Evolutionary conservation across 2,329 filamentous ascomycete species (phyloP).

Genomic region (Penicillium sp.): DNA sequence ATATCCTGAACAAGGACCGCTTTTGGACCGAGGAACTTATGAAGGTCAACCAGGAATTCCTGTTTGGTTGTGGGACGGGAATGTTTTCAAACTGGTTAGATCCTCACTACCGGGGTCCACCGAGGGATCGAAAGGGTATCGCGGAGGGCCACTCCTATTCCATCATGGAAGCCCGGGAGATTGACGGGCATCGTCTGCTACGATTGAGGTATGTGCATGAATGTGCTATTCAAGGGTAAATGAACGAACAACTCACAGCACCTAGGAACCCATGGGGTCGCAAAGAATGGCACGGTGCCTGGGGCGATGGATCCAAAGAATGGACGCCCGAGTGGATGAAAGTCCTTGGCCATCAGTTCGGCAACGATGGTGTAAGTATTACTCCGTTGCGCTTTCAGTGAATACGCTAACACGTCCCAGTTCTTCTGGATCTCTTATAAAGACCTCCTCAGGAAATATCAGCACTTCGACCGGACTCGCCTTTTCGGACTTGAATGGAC

Average conservation of each 20-base stretch:
- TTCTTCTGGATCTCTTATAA: constrained; percentile 62
- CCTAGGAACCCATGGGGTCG: constrained; percentile 75
- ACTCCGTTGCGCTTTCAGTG: no score
- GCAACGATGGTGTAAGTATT: constrained; percentile 63
- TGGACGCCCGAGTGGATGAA: constrained; percentile 79
- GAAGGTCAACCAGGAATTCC: constrained; percentile 75
- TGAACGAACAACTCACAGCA: constrained; percentile 12
- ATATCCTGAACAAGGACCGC: constrained; percentile 63
- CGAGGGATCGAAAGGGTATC: constrained; percentile 45
- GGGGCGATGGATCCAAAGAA: constrained; percentile 79
- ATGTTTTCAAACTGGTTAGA: constrained; percentile 47
- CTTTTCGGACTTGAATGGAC: constrained; percentile 61
- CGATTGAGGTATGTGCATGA: constrained; percentile 52
- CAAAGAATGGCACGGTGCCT: constrained; percentile 76
- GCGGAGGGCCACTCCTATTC: constrained; percentile 55
- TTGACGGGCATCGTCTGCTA: constrained; percentile 62
- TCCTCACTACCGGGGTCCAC: constrained; percentile 33
- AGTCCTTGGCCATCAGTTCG: constrained; percentile 70
- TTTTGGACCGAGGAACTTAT: constrained; percentile 82
- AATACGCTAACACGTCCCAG: constrained; percentile 16
- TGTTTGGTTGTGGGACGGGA: constrained; percentile 49
- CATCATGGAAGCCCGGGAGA: constrained; percentile 59
- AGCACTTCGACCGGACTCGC: constrained; percentile 60
- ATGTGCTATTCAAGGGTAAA: constrained; percentile 5
- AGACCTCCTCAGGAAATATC: constrained; percentile 58